Conservation (phyloP, 805 yeast species). For the Kurtzmaniella cleridarum region DNA sequence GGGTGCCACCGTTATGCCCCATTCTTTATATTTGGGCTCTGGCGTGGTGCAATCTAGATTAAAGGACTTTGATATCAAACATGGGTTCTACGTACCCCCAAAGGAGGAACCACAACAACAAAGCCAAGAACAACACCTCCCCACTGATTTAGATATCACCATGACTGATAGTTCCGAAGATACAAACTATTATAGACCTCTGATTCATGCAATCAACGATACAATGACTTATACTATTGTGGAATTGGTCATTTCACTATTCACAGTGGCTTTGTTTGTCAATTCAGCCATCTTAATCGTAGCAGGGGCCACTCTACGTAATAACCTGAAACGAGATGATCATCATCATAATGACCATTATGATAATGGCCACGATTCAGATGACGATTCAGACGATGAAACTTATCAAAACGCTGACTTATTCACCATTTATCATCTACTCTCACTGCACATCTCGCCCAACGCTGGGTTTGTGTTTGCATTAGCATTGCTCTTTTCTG, state of each 20-base stretch:
- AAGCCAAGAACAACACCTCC: constrained; percentile 64
- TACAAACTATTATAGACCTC: constrained; percentile 26
- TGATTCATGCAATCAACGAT: constrained; percentile 36
- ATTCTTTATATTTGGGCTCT: constrained; percentile 39
- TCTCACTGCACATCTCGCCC: constrained; percentile 38
- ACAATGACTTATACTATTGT: constrained; percentile 35
- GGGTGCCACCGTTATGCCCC: constrained; percentile 46
- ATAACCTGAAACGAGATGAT: constrained; percentile 14
- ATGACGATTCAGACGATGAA: constrained; percentile 37
- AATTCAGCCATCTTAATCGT: constrained; percentile 41
- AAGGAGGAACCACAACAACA: not conserved
- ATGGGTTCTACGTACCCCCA: constrained; percentile 16
- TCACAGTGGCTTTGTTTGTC: constrained; percentile 39
- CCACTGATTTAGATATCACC: constrained; percentile 67
- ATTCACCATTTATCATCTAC: constrained; percentile 39
- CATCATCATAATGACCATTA: constrained; percentile 8
- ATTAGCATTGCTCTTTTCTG: constrained; percentile 40
- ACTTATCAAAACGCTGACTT: constrained; percentile 38
- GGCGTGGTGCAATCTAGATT: constrained; percentile 40
- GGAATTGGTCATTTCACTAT: constrained; percentile 36
- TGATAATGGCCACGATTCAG: constrained; percentile 11
- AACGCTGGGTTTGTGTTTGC: constrained; percentile 43
- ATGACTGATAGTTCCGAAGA: too few species aligned
- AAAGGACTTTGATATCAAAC: constrained; percentile 34
- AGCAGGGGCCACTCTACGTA: constrained; percentile 36